These are phyloP conservation scores for Phytophthora niederhauseri DNA, from an alignment of 352 stramenopile species.

Conservation along the genomic window DNA sequence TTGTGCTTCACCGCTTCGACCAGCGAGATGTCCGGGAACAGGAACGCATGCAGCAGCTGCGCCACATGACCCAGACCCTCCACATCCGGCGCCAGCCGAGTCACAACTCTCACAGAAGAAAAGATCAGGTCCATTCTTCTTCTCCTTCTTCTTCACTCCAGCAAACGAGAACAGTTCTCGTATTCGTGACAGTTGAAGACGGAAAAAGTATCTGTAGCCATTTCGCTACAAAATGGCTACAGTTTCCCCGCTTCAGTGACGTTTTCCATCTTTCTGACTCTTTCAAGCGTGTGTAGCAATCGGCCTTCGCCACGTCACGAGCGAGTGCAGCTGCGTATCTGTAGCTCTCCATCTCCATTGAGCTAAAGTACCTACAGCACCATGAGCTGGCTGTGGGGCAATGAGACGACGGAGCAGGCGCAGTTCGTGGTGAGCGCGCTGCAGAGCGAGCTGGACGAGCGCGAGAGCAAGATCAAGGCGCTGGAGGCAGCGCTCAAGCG, in stretches of 20 bases:
- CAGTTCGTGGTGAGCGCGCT: constrained; percentile 85
- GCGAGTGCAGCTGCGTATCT: not conserved
- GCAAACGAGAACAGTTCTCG: too few species aligned
- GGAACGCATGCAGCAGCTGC: too few species aligned
- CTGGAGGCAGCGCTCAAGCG: constrained; percentile 73
- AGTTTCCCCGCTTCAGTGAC: not conserved
- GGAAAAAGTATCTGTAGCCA: constrained; percentile 17
- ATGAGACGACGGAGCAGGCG: constrained; percentile 87
- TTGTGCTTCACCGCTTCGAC: too few species aligned
- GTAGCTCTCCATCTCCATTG: not conserved
- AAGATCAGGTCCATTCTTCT: too few species aligned
- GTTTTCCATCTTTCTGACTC: not conserved
- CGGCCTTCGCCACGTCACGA: constrained; percentile 32
- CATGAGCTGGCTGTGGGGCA: constrained; percentile 87
- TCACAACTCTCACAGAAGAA: too few species aligned
- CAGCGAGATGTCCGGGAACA: too few species aligned
- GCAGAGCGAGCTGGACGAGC: constrained; percentile 83
- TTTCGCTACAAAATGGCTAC: not conserved
- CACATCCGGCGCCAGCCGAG: too few species aligned
- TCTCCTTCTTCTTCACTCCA: too few species aligned
- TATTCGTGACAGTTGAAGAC: too few species aligned
- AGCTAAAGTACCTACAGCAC: not conserved
- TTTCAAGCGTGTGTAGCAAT: not conserved
- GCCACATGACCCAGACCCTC: too few species aligned
- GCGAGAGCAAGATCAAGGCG: constrained; percentile 80